These are phyloP conservation scores for Neonectria punicea DNA, from an alignment of 2,329 filamentous ascomycete genomes.

Conservation along the genomic window DNA sequence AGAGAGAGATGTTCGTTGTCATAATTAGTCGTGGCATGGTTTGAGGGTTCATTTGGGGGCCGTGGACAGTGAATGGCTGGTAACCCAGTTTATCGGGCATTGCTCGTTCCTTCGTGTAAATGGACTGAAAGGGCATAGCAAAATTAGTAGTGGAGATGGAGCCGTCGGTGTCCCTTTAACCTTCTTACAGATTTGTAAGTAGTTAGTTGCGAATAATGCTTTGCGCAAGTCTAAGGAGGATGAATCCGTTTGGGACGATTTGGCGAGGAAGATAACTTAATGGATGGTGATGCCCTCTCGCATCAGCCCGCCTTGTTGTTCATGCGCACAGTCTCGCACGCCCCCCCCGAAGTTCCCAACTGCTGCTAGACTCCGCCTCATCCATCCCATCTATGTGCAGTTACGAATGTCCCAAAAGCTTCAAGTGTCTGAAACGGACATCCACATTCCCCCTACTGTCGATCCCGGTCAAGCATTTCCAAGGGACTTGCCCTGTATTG, in stretches of 20 bases:
- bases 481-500: neutral
- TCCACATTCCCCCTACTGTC: neutral
- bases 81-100: neutral
- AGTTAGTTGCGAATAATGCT: too few relatives aligned
- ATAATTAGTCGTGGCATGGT: neutral
- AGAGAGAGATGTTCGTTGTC: neutral
- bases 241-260: too few relatives aligned
- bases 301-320: neutral
- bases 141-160: neutral
- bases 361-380: slow-evolving; percentile 1
- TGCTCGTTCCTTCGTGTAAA: neutral
- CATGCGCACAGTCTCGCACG: neutral
- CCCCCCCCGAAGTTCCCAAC: neutral
- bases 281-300: slow-evolving; percentile 1
- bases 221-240: too few relatives aligned
- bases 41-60: neutral
- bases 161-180: neutral
- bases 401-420: slow-evolving; percentile 6
- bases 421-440: slow-evolving; percentile 14
- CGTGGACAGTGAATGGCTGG: neutral
- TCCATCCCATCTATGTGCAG: slow-evolving; percentile 9
- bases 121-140: neutral
- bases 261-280: neutral
- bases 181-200: neutral
- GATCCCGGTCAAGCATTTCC: neutral